Conservation (phyloP, 371 early-diverging fungal species). For the Mycotypha africana region DNA sequence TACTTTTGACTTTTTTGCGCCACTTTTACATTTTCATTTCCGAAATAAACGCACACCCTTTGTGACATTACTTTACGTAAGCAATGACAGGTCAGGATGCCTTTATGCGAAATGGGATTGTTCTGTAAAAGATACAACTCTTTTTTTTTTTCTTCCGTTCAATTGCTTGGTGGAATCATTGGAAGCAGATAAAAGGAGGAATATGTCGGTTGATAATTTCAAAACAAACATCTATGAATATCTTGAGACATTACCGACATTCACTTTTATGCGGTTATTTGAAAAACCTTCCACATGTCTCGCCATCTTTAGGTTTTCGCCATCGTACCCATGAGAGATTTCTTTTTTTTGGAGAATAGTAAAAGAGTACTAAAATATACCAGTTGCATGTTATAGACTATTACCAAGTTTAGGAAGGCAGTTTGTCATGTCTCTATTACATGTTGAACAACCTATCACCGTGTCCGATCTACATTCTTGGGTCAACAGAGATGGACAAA, state of each 20-base stretch:
- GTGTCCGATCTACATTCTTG: constrained; percentile 63
- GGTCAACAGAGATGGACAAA: constrained; percentile 53
- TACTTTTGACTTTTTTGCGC: no score
- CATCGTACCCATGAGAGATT: no score
- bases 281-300: constrained; percentile 89
- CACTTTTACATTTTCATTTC: no score
- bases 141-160: no score
- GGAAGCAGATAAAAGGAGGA: no score
- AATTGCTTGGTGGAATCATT: no score
- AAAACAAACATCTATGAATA: constrained; percentile 74
- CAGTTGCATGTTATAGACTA: constrained; percentile 40
- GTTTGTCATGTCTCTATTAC: constrained; percentile 85
- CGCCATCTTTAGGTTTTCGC: constrained; percentile 90
- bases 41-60: no score
- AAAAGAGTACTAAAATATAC: no score
- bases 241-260: constrained; percentile 72
- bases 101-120: no score
- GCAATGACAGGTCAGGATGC: no score
- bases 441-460: constrained; percentile 58
- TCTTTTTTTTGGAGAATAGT: background rate
- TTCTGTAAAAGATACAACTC: no score
- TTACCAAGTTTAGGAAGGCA: constrained; percentile 86
- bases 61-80: no score
- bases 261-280: constrained; percentile 75
- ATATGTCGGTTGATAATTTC: constrained; percentile 49